Percentiles rank a stretch among this genome's conserved stretches.
phyloP scores from a whole-genome alignment of 768 basidiomycete genomes.

The Lactarius evosmus region DNA sequence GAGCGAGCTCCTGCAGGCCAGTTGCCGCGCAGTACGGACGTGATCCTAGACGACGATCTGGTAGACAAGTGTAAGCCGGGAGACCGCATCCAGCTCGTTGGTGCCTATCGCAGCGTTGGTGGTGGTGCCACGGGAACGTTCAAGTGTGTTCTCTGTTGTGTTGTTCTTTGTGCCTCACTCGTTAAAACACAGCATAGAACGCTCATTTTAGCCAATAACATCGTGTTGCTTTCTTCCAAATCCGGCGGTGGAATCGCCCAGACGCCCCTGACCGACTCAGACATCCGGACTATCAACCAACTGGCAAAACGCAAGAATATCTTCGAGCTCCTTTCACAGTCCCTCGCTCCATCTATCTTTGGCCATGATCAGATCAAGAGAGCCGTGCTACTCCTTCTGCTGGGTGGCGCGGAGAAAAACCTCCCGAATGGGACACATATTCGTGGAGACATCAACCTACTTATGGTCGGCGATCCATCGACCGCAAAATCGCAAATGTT shows the following conservation, averaged over 20 bases:
- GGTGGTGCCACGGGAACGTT: conserved; percentile 90
- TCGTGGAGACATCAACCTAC: conserved; percentile 97
- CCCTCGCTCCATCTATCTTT: conserved; percentile 95
- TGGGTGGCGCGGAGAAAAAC: conserved; percentile 98
- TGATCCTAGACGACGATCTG: conserved; percentile 92
- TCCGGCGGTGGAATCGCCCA: conserved; percentile 94
- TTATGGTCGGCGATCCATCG: conserved; percentile 99
- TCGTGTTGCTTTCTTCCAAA: conserved; percentile 92
- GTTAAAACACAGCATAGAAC: conserved; percentile 52
- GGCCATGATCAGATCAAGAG: conserved; percentile 96
- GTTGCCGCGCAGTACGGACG: conserved; percentile 92
- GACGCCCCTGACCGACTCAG: conserved; percentile 84
- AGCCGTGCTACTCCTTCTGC: conserved; percentile 86
- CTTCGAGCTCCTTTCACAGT: conserved; percentile 85
- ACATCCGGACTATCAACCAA: conserved; percentile 95
- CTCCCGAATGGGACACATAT: conserved; percentile 96
- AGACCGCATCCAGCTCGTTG: conserved; percentile 95
- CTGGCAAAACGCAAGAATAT: conserved; percentile 84
- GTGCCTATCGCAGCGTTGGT: conserved; percentile 90
- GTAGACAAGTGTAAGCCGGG: conserved; percentile 98
- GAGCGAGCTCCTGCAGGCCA: conserved; percentile 98
- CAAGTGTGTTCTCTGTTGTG: conserved; percentile 55
- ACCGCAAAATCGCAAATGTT: conserved; percentile 97
- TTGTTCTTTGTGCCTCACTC: neutral
- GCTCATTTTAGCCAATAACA: conserved; percentile 89